Conservation (phyloP, 2,329 filamentous ascomycete genomes). For the Microsporum audouinii region DNA sequence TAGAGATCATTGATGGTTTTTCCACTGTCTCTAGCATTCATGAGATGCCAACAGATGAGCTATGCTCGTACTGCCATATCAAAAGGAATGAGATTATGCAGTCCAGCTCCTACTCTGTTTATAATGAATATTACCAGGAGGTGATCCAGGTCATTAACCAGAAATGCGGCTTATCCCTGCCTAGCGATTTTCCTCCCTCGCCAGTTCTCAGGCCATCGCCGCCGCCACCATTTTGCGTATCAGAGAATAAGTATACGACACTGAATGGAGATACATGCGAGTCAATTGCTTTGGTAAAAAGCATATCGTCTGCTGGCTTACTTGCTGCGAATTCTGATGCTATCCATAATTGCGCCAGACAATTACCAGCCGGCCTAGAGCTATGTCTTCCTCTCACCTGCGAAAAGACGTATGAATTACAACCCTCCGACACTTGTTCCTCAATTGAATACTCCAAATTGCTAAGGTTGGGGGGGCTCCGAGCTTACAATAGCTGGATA, state of each 20-base stretch:
- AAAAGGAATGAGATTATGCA: constrained; percentile 19
- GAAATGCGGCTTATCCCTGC: neutral
- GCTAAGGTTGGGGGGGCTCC: neutral
- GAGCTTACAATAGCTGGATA: constrained; percentile 16
- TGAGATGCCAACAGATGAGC: constrained; percentile 16
- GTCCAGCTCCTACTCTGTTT: constrained; percentile 15
- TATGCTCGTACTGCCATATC: constrained; percentile 19
- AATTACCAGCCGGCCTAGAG: neutral
- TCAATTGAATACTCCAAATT: constrained; percentile 5
- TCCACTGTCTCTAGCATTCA: constrained; percentile 7
- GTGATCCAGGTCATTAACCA: constrained; percentile 2
- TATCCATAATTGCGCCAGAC: neutral
- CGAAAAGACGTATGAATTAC: neutral
- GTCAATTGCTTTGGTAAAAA: constrained; percentile 10
- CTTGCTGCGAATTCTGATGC: neutral
- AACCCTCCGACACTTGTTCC: constrained; percentile 1
- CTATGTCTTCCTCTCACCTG: neutral
- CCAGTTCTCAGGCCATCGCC: neutral
- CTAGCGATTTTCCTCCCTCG: constrained; percentile 3
- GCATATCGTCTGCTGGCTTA: constrained; percentile 12
- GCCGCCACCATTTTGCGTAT: constrained; percentile 7
- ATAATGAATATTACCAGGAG: constrained; percentile 12
- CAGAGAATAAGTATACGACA: constrained; percentile 11
- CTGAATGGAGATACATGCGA: constrained; percentile 14
- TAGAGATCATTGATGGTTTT: constrained; percentile 14